Evolutionary conservation across 129 eudicot genomes (phyloP).

Genomic region (Centrapalus pauciflorus): DNA sequence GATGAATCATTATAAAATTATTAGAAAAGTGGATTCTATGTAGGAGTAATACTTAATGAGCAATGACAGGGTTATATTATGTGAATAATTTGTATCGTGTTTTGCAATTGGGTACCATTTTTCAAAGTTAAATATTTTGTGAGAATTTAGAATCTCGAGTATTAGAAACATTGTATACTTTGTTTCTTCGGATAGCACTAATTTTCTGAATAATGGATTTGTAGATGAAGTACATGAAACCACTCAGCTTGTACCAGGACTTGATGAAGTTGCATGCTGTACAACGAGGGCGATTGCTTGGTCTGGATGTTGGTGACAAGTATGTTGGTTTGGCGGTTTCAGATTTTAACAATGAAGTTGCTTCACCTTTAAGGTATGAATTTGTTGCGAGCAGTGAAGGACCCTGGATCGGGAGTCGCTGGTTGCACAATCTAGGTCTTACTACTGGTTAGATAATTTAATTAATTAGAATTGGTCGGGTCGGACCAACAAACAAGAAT

Average conservation of each 20-base stretch:
- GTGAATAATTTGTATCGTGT: neutral
- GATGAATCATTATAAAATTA: no score
- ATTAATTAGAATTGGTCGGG: no score
- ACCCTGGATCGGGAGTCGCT: no score
- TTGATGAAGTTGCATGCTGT: constrained; percentile 40
- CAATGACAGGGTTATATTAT: neutral
- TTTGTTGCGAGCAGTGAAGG: neutral
- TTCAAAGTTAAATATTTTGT: neutral
- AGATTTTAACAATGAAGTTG: constrained; percentile 55
- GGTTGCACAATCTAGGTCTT: no score
- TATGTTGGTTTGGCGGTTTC: constrained; percentile 87
- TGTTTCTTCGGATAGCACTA: neutral
- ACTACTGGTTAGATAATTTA: no score
- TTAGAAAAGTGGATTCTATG: neutral
- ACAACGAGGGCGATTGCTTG: constrained; percentile 61
- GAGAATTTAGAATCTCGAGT: constrained; percentile 4
- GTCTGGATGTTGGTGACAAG: constrained; percentile 90
- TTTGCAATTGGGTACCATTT: neutral
- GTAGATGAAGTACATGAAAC: constrained; percentile 82
- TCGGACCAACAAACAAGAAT: no score
- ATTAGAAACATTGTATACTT: neutral
- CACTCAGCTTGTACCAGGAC: constrained; percentile 52
- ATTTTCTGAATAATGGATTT: neutral
- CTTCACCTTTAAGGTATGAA: constrained; percentile 68
- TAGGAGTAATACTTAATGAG: neutral